These are phyloP conservation scores for Prunus yedoensis DNA, from an alignment of 331 rosid genomes.

Conservation along the genomic window DNA sequence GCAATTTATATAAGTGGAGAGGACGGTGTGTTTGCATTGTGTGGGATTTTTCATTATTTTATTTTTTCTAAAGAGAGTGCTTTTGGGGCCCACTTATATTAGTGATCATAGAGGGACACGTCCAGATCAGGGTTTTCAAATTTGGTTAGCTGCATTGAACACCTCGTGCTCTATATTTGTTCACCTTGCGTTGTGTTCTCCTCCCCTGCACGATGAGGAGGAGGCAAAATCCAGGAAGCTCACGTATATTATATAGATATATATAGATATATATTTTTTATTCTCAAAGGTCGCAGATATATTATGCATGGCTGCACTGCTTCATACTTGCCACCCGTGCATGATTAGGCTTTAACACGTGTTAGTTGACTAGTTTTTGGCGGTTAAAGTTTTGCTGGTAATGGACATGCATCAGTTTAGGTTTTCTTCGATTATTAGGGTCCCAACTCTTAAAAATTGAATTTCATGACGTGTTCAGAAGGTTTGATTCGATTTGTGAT, in stretches of 20 bases:
- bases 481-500: too few relatives aligned
- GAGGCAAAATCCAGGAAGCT: conserved; percentile 47
- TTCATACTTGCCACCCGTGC: neutral
- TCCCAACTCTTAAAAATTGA: too few relatives aligned
- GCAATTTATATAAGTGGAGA: conserved; percentile 4
- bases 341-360: neutral
- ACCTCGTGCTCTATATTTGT: conserved; percentile 33
- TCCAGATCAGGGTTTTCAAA: neutral
- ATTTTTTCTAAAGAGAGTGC: too few relatives aligned
- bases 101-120: conserved; percentile 28
- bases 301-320: neutral
- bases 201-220: neutral
- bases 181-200: neutral
- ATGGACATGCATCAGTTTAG: neutral
- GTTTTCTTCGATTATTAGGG: neutral
- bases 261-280: too few relatives aligned
- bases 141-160: conserved; percentile 5
- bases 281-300: too few relatives aligned
- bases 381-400: neutral
- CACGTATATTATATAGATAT: conserved; percentile 27
- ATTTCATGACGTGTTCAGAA: too few relatives aligned
- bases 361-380: neutral
- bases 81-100: conserved; percentile 36
- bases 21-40: neutral
- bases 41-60: neutral